Evolutionary conservation across 495 filamentous ascomycete genomes (phyloP), one percentile per base, ranked within the genome.

Genomic region (Lophiostoma macrostomum): DNA sequence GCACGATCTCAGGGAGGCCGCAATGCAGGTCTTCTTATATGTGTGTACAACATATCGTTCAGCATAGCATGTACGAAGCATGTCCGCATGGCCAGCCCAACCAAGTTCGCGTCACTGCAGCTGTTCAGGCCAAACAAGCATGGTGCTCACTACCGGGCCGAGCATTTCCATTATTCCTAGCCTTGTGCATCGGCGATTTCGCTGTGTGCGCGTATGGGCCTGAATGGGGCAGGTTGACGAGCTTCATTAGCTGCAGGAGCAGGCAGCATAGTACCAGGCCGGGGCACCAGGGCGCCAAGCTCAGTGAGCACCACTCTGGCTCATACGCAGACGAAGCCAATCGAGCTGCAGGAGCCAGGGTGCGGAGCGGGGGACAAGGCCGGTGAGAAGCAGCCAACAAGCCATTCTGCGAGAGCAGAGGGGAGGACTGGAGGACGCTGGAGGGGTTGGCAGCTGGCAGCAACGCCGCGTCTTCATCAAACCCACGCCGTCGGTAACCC

Each of bases 1-100:
- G 48, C 55, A 46, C 47, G 55, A 58, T 58, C 48, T 48, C 23
- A 35, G n/a, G n/a, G 19, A 51, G 40, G 55, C 22, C 29, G 41
- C 41, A 30, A 18, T 34, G 22, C 10, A 50, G 55, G 48, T 23
- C 41, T 39, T 34, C 37, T 16, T 7, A n/a, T n/a, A n/a, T n/a
- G n/a, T 35, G 34, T 14, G 55, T 58, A 42, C 31, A 36, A 58
- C 55, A 38, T 27, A 51, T 32, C 42, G 37, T n/a, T n/a, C 19
- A 25, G 48, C 42, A 58, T 31, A 20, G 29, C 54, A 51, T 41
- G 38, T 41, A 23, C 16, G 19, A 29, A 18, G 6, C n/a, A n/a
- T n/a, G n/a, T n/a, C 22, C 47, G 44, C 44, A 50, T 12, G 31
- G 13, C 29, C 2, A 46, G 11, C 13, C 20, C 39, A 41, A 31